Base-by-base conservation (phyloP, 805 yeast species). In the Ogataea pini region DNA sequence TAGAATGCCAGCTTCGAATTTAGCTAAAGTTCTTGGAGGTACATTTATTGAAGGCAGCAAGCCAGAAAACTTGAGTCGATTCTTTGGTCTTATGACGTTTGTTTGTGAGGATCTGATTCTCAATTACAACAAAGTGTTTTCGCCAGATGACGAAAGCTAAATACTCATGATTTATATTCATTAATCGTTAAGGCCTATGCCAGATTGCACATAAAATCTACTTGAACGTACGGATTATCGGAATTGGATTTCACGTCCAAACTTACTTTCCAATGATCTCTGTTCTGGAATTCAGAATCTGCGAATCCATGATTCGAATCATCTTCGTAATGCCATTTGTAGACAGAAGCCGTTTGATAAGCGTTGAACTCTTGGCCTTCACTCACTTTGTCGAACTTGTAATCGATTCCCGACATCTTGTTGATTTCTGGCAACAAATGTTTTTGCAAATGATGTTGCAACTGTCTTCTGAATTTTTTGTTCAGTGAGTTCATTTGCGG, bases 11-110 rank as follows among this genome's bases (percentile, higher is more conserved):
- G 80, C 96, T 2, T 83, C 89, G 1, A 92, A 92, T 62, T 70
- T 92, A 60, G 96, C 97, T 4, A 92, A 95, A 47, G 97, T 92
- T 6, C 85, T 92, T 53, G 84, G 83, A 1, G 84, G 84, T 1
- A 78, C 82, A 2, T 71, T 80, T 46, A 78, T 82, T 4, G 84
- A 80, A 53, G 81, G 82, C 12, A 72, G 79, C 51, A 68, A 62
- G 36, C 74, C 80, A 39, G 79, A 76, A 16, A 63, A 72, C 12
- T 63, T 76, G 55, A 69, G 73, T 17, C 71, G 69, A 46, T 74
- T 71, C 50, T 79, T 80, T 61, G 84, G 85, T 5, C 68, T 78
- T 48, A 78, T 79, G 77, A 79, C 78, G 52, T 72, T 71, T 25
- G 65, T 78, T 19, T 69, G 81, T 54, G 85, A 79, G 56, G 77